Evolutionary conservation across 2,329 filamentous ascomycete genomes (phyloP).

Genomic region (Pseudogymnoascus sp.): DNA sequence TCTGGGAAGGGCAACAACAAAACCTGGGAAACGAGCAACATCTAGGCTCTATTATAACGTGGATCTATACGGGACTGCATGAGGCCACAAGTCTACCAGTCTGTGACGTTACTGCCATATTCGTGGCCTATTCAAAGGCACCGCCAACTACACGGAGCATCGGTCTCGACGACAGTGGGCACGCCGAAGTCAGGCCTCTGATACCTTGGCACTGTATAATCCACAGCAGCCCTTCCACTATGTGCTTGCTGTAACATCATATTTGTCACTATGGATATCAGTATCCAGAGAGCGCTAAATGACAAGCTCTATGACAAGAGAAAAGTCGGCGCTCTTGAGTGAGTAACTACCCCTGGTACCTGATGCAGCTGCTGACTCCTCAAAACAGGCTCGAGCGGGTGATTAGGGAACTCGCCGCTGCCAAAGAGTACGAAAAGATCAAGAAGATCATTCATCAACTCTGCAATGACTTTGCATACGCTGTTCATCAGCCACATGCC

Average conservation of each 20-base stretch:
- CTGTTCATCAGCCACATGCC: conserved; percentile 92
- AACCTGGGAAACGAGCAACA: background rate
- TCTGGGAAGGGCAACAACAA: background rate
- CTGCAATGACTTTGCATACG: conserved; percentile 95
- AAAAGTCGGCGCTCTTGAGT: conserved; percentile 95
- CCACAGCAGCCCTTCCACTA: conserved; percentile 1
- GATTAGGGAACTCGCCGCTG: conserved; percentile 73
- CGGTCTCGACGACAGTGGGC: background rate
- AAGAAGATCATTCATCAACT: conserved; percentile 88
- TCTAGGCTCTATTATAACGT: background rate
- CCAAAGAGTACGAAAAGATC: conserved; percentile 72
- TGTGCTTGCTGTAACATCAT: conserved; percentile 4
- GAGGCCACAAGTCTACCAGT: background rate
- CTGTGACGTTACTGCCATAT: background rate
- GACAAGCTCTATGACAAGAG: conserved; percentile 99
- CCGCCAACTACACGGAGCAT: background rate
- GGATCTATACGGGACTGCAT: background rate
- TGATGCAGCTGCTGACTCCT: background rate
- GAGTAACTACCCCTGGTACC: conserved; percentile 30
- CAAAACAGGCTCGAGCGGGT: conserved; percentile 69
- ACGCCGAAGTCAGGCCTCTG: background rate
- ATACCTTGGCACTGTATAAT: background rate
- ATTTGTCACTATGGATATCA: conserved; percentile 62
- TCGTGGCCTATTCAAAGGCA: background rate
- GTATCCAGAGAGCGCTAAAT: conserved; percentile 83